Conservation (phyloP, 129 eudicot genomes). For the Dittrichia graveolens region DNA sequence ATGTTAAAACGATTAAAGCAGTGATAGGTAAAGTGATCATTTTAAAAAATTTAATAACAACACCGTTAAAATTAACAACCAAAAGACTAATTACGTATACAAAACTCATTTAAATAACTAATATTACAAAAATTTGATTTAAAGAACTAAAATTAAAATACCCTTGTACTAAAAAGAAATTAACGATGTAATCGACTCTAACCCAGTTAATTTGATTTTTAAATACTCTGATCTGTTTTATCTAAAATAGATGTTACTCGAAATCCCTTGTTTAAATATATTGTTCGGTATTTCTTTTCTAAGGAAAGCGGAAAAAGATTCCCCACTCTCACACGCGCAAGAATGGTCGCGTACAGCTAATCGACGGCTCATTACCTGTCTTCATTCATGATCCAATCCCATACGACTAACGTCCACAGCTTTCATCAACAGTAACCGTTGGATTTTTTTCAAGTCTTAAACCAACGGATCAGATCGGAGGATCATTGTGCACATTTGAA, state of each 20-base stretch:
- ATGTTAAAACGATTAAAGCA: slow-evolving; percentile 50
- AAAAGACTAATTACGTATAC: too few species aligned
- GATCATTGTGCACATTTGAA: not conserved
- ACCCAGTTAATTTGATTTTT: too few species aligned
- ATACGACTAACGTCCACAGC: slow-evolving; percentile 19
- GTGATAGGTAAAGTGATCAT: too few species aligned
- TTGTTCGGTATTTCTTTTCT: not conserved
- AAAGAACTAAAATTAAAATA: too few species aligned
- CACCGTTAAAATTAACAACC: too few species aligned
- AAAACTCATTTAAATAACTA: too few species aligned
- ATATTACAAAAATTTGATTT: too few species aligned
- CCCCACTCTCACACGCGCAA: slow-evolving; percentile 32
- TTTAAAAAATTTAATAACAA: too few species aligned
- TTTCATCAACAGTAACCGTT: not conserved
- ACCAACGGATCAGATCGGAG: slow-evolving; percentile 21
- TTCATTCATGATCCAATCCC: slow-evolving; percentile 20
- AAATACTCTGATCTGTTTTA: not conserved
- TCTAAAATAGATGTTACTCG: not conserved
- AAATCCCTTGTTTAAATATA: not conserved
- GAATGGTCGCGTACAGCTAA: slow-evolving; percentile 32
- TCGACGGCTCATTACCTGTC: slow-evolving; percentile 18
- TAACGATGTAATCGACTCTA: too few species aligned
- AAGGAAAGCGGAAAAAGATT: slow-evolving; percentile 18
- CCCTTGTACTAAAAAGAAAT: too few species aligned
- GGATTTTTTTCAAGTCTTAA: not conserved